Evolutionary conservation across 257 asterid species (phyloP).

Genomic region (Orobanche coerulescens): DNA sequence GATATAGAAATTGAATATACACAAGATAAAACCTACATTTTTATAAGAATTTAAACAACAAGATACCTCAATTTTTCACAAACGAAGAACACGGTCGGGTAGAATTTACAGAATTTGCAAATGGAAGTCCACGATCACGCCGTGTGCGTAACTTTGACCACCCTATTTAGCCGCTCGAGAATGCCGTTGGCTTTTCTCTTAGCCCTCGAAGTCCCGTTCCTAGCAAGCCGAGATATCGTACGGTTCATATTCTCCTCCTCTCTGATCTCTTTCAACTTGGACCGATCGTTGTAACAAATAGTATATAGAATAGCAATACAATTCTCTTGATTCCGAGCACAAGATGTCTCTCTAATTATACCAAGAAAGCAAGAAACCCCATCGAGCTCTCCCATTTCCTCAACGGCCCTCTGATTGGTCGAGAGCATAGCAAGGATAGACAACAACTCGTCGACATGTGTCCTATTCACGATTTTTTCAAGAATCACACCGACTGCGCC

Average conservation of each 20-base stretch:
- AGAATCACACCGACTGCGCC: slow-evolving; percentile 63
- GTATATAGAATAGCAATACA: slow-evolving; percentile 52
- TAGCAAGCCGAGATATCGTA: slow-evolving; percentile 57
- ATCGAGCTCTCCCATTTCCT: slow-evolving; percentile 59
- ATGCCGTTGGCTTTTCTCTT: slow-evolving; percentile 75
- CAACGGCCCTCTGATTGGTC: slow-evolving; percentile 50
- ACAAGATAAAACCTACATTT: no score
- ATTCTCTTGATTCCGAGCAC: slow-evolving; percentile 62
- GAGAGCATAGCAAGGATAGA: slow-evolving; percentile 85
- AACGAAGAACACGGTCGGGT: slow-evolving; percentile 15
- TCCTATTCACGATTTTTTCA: slow-evolving; percentile 39
- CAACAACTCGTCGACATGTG: slow-evolving; percentile 59
- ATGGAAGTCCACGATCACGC: slow-evolving; percentile 37
- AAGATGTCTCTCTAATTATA: slow-evolving; percentile 49
- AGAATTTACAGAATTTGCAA: slow-evolving; percentile 65
- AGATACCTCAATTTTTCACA: slow-evolving; percentile 31
- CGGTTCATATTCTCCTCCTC: slow-evolving; percentile 53
- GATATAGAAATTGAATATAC: slow-evolving; percentile 29
- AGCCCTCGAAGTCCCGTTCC: slow-evolving; percentile 75
- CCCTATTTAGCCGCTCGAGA: slow-evolving; percentile 59
- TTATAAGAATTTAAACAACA: slow-evolving; percentile 20
- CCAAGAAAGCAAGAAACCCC: slow-evolving; percentile 64
- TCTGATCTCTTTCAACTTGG: slow-evolving; percentile 63
- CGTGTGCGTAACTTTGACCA: slow-evolving; percentile 47
- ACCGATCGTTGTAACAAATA: slow-evolving; percentile 52